Evolutionary conservation across 1,284 basidiomycete genomes (phyloP), one percentile per base, ranked within the genome.

Genomic region (Puccinia triticina): DNA sequence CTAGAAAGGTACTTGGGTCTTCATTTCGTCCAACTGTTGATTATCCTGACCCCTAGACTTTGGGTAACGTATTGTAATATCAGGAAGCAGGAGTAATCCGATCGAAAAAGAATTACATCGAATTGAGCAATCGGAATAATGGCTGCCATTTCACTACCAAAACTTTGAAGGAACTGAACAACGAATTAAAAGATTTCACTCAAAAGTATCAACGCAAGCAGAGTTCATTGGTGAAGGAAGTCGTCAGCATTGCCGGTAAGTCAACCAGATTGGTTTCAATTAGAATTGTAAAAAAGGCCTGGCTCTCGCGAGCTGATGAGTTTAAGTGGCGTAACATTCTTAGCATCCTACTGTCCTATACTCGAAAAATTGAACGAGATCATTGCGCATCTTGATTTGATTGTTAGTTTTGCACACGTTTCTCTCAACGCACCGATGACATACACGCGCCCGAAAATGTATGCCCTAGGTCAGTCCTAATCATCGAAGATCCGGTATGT

Each of bases 71-170:
- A 18, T 26, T 37, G 2, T 32, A 40, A 64, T n/a, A 14, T 32
- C 82, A 95, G 94, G 96, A 98, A 84, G 92, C 93, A 0, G 92
- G 93, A 85, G 88, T 88, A n/a, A 89, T 97, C 71, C 88, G 91
- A 8, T 89, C 90, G 83, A 91, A 90, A 83, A 91, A 91, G 84
- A 90, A 89, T 74, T 99, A 94, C 86, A 92, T 91, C 57, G 96
- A 98, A 85, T 89, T 98, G 0, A 91, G 92, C 32, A 95, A 94
- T 4, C 90, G 91, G 85, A 98, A 98, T 87, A 91, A 91, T 77
- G 97, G 97, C 0, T 90, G 93, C 0, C 95, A 92, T 88, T 99
- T 99, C 87, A 94, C 93, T n/a, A 99, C 96, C 0, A 89, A 90
- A 78, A 89, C 87, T 8, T 88, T 99, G 77, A 93, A 93, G 86